phyloP scores from a whole-genome alignment of 768 basidiomycete genomes.

The Inosperma sp. region DNA sequence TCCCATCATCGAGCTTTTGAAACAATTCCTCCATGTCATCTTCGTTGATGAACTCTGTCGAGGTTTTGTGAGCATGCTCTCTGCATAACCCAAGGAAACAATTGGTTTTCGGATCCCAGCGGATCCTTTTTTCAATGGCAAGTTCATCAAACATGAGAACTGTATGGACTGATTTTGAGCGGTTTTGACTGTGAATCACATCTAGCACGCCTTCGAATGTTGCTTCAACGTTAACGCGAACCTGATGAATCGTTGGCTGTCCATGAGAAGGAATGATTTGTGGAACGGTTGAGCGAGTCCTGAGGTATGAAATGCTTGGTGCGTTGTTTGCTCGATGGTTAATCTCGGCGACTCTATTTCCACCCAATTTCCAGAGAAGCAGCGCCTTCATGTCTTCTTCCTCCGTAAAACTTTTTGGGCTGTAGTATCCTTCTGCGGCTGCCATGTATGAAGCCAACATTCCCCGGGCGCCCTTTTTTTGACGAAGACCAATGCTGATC shows the following conservation, averaged over 20 bases:
- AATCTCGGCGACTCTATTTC: constrained; percentile 21
- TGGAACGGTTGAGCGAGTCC: constrained; percentile 2
- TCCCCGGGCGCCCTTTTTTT: constrained; percentile 13
- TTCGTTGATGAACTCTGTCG: constrained; percentile 19
- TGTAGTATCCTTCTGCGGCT: constrained; percentile 17
- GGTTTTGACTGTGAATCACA: constrained; percentile 24
- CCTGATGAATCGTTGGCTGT: constrained; percentile 1
- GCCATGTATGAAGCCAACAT: constrained; percentile 3
- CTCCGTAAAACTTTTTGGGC: constrained; percentile 23
- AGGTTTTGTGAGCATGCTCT: constrained; percentile 20
- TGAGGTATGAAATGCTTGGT: constrained; percentile 5
- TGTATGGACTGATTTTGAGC: constrained; percentile 21
- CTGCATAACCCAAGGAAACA: constrained; percentile 26
- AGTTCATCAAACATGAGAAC: constrained; percentile 30
- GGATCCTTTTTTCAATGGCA: constrained; percentile 18
- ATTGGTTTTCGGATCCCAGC: too few species aligned
- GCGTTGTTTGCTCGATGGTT: constrained; percentile 16
- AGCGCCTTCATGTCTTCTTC: constrained; percentile 20
- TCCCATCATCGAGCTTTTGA: constrained; percentile 11
- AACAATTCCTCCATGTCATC: constrained; percentile 23
- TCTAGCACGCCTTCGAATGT: constrained; percentile 4
- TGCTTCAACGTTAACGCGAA: not conserved
- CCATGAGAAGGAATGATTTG: not conserved
- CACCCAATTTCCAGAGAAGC: constrained; percentile 21
- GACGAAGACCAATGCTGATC: constrained; percentile 14